A percentile compares a stretch with the other conserved stretches of the same genome.
Conservation (phyloP, 495 filamentous ascomycete species). For the Penicillium roqueforti region DNA sequence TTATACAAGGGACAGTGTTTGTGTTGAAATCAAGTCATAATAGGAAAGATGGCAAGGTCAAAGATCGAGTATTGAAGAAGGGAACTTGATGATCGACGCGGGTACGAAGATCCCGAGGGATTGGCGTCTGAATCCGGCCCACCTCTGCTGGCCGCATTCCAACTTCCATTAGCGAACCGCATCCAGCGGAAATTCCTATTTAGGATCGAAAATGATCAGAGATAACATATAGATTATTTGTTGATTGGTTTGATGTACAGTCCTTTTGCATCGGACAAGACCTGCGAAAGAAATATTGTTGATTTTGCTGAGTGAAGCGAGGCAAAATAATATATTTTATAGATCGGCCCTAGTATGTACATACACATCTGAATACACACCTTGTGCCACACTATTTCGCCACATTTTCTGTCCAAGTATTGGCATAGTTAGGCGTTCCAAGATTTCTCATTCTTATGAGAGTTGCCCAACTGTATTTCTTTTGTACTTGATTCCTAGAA, state of each 20-base stretch:
- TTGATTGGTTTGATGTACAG: too few relatives aligned
- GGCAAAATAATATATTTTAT: background rate
- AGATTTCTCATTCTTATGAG: background rate
- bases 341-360: background rate
- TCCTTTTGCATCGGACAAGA: background rate
- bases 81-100: conserved; percentile 3
- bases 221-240: background rate
- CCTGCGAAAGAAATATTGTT: too few relatives aligned
- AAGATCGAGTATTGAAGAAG: background rate
- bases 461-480: background rate
- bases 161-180: background rate
- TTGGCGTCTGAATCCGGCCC: conserved; percentile 5
- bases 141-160: background rate
- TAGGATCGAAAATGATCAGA: background rate
- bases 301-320: too few relatives aligned
- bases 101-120: conserved; percentile 6
- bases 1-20: conserved; percentile 6
- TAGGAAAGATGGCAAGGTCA: background rate
- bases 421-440: too few relatives aligned
- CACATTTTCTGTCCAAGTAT: too few relatives aligned
- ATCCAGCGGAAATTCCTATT: background rate
- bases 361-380: background rate
- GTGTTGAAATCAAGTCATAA: conserved; percentile 19
- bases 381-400: background rate
- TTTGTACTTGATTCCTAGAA: conserved; percentile 6